Evolutionary conservation across 495 filamentous ascomycete species (phyloP).

Genomic region (Penicillium subrubescens): DNA sequence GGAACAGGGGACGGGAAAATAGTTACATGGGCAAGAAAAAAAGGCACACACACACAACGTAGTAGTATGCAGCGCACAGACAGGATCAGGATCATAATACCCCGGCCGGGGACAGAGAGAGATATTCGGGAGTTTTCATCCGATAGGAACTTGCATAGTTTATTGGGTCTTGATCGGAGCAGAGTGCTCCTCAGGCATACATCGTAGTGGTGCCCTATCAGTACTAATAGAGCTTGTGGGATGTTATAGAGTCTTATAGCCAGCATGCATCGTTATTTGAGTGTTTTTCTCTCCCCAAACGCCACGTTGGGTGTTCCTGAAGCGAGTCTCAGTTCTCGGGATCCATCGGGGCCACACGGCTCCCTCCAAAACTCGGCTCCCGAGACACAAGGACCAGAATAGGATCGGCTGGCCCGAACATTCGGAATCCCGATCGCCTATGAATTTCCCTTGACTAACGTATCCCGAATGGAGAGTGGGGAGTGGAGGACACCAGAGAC

Average conservation of each 20-base stretch:
- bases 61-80: slow-evolving; percentile 7
- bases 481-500: not conserved
- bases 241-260: not conserved
- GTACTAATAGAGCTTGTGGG: not conserved
- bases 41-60: slow-evolving; percentile 6
- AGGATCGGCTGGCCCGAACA: not conserved
- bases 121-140: not conserved
- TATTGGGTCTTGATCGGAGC: not conserved
- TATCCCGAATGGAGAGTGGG: not conserved
- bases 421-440: not conserved
- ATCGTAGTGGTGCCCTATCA: not conserved
- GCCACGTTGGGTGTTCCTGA: not conserved
- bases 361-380: not conserved
- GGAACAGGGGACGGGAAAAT: slow-evolving; percentile 15
- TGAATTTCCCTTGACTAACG: not conserved
- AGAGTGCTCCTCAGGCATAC: not conserved
- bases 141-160: not conserved
- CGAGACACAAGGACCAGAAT: not conserved
- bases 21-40: not conserved
- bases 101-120: not conserved
- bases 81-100: not conserved
- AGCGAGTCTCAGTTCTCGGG: not conserved
- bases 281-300: not conserved
- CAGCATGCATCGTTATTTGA: not conserved
- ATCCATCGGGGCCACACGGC: slow-evolving; percentile 6